Evolutionary conservation across 805 yeast species (phyloP), one percentile per base, ranked within the genome.

Genomic region (Starmera caribaea): DNA sequence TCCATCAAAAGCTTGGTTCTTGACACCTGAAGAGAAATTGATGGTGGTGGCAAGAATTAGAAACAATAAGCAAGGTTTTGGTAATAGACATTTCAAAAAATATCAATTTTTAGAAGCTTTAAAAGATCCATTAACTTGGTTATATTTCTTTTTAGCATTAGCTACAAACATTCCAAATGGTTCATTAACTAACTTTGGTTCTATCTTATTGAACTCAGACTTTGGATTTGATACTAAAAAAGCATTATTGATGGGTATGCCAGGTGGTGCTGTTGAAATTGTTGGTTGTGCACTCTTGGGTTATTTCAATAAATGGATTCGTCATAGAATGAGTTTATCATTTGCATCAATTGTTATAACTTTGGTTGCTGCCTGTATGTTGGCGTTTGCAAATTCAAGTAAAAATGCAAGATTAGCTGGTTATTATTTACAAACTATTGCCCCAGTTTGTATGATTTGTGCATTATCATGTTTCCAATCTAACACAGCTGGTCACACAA

Each of bases 401-500:
- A 37, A 35, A 9, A 27, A 41, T 44, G 36, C 38, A 35, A 30
- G 37, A 43, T 28, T 43, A 16, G 35, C 41, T 8, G 46, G 46
- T 5, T 43, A 32, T 16, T 43, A 37, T 33, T 10, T 43, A 15
- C 38, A 33, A 30, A 16, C 17, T 21, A 27, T 40, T 29, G 26
- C 54, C 15, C 68, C 65, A 7, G 53, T 63, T 3, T 43, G 60
- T 17, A 56, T 54, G 41, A 59, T 56, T 38, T 58, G 63, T 41
- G 53, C 53, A 11, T 38, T 56, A 10, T 55, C 66, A 5, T 49
- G 53, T 35, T 53, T 63, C 34, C 54, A 62, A 29, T 60, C 71
- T 8, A 69, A 81, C 53, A 69, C 78, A 28, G 78, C 87, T 1
- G 90, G 90, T 9, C 73, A 75, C 45, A 79, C 88, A 16, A 82